Percentiles rank a stretch among this genome's conserved stretches.
Conservation (phyloP, 495 filamentous ascomycete species). For the Entonaema liquescens region DNA sequence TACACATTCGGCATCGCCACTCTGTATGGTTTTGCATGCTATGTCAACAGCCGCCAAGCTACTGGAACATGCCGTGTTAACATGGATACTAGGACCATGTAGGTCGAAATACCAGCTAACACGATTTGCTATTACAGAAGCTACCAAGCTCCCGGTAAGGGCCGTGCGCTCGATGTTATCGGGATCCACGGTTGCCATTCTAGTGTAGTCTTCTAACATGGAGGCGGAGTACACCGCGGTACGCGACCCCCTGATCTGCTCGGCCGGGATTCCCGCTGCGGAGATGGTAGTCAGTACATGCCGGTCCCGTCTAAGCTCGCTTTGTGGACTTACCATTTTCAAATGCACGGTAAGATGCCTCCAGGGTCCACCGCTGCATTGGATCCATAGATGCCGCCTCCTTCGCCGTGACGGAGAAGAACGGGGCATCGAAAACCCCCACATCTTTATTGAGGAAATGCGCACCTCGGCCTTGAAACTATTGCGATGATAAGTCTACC, state of each 20-base stretch:
- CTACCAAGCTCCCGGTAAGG: conserved; percentile 2
- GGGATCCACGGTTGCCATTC: conserved; percentile 30
- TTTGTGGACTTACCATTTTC: conserved; percentile 48
- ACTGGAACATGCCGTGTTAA: conserved; percentile 69
- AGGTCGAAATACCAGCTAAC: conserved; percentile 32
- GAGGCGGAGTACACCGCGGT: conserved; percentile 36
- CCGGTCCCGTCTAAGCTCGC: neutral
- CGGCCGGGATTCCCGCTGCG: conserved; percentile 42
- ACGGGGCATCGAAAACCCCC: conserved; percentile 55
- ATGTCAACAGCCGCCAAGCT: conserved; percentile 67
- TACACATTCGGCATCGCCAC: conserved; percentile 45
- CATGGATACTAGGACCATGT: conserved; percentile 32
- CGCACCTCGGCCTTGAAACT: conserved; percentile 4
- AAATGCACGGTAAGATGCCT: conserved; percentile 61
- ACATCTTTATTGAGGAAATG: conserved; percentile 49
- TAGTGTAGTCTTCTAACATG: conserved; percentile 37
- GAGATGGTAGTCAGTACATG: neutral
- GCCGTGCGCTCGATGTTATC: conserved; percentile 10
- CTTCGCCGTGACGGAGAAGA: conserved; percentile 64
- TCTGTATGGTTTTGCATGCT: conserved; percentile 77
- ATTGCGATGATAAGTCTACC: neutral
- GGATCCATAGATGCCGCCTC: conserved; percentile 57
- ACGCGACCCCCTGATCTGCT: conserved; percentile 22
- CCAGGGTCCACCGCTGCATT: conserved; percentile 51
- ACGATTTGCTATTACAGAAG: conserved; percentile 11